Percentiles rank a stretch among this genome's conserved stretches.
Conservation (phyloP, 177 flowering plant genomes). For the Tripterygium wilfordii region DNA sequence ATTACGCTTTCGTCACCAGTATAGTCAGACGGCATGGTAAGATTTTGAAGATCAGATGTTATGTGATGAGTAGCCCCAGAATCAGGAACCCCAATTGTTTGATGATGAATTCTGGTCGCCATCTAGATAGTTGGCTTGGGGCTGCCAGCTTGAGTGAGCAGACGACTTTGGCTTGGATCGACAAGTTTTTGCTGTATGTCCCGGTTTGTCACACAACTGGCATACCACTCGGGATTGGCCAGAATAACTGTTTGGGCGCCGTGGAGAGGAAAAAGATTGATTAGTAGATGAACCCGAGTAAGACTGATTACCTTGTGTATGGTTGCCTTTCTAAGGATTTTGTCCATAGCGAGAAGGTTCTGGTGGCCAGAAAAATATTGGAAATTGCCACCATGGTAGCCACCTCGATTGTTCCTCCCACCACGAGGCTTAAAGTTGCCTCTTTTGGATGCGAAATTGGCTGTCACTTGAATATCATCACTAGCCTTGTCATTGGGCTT, state of each 20-base stretch:
- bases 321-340: too few relatives aligned
- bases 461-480: not conserved
- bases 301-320: not conserved
- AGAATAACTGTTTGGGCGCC: too few relatives aligned
- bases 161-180: too few relatives aligned
- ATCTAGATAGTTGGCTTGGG: too few relatives aligned
- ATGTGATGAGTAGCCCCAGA: conserved; percentile 5
- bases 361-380: too few relatives aligned
- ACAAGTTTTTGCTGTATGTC: too few relatives aligned
- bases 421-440: not conserved
- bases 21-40: not conserved
- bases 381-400: too few relatives aligned
- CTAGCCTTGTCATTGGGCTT: not conserved
- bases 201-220: too few relatives aligned
- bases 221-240: not conserved
- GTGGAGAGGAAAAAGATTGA: not conserved
- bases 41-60: not conserved
- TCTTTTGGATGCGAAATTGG: not conserved
- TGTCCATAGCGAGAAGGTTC: too few relatives aligned
- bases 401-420: not conserved
- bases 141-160: too few relatives aligned
- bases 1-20: not conserved
- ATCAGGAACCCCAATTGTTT: not conserved
- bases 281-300: too few relatives aligned
- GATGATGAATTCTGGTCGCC: too few relatives aligned